Percentiles rank a stretch among this genome's conserved stretches.
Evolutionary conservation across 2,329 filamentous ascomycete species (phyloP).

Genomic region (Aspergillus bombycis): DNA sequence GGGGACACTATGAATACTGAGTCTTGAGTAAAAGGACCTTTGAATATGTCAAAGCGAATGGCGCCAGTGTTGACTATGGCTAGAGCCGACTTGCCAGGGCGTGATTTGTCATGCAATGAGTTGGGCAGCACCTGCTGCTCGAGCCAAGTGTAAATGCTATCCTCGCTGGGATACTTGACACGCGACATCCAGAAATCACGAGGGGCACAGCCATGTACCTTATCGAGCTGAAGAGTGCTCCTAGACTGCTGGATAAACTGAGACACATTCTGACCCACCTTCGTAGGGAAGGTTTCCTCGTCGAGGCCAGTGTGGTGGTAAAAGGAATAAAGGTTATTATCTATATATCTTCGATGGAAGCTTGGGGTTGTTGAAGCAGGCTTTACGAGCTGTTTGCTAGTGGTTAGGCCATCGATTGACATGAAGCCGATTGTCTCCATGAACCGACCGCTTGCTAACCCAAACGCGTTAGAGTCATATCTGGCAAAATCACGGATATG

Average conservation of each 20-base stretch:
- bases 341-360: slow-evolving; percentile 83
- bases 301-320: slow-evolving; percentile 79
- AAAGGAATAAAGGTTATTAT: slow-evolving; percentile 87
- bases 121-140: slow-evolving; percentile 73
- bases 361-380: slow-evolving; percentile 45
- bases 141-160: slow-evolving; percentile 83
- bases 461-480: slow-evolving; percentile 78
- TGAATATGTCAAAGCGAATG: slow-evolving; percentile 93
- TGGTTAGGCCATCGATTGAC: slow-evolving; percentile 72
- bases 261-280: slow-evolving; percentile 72
- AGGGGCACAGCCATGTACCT: slow-evolving; percentile 81
- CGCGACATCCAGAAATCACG: slow-evolving; percentile 80
- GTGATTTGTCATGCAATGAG: slow-evolving; percentile 60
- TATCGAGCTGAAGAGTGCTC: slow-evolving; percentile 70
- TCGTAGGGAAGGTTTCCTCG: slow-evolving; percentile 72
- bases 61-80: slow-evolving; percentile 87
- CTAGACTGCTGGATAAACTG: slow-evolving; percentile 70
- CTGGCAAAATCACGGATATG: slow-evolving; percentile 83
- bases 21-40: slow-evolving; percentile 87
- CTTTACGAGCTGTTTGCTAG: slow-evolving; percentile 38
- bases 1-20: slow-evolving; percentile 84
- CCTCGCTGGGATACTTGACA: slow-evolving; percentile 69
- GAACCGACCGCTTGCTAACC: slow-evolving; percentile 84
- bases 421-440: slow-evolving; percentile 95
- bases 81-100: slow-evolving; percentile 63